Percentiles rank a stretch among this genome's conserved stretches.
Conservation (phyloP, 1,284 basidiomycete species). For the Ceratobasidium sp. region DNA sequence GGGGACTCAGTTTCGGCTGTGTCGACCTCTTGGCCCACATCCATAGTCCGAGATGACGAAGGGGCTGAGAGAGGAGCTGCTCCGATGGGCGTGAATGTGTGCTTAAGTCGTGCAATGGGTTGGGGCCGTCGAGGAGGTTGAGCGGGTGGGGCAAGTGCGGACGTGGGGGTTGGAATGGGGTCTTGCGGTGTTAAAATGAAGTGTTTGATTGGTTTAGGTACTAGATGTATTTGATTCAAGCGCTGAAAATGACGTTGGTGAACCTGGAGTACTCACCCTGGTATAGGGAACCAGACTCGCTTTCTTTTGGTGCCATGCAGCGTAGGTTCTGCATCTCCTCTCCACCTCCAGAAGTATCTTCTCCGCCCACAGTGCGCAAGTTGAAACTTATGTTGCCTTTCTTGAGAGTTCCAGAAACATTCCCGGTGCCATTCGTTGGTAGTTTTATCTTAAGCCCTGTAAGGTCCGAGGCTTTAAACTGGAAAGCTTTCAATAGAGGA, state of each 20-base stretch:
- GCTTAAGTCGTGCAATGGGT: slow-evolving; percentile 42
- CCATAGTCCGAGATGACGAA: slow-evolving; percentile 13
- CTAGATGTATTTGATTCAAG: slow-evolving; percentile 19
- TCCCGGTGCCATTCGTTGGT: background rate
- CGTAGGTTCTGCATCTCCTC: slow-evolving; percentile 42
- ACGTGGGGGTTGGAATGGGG: slow-evolving; percentile 33
- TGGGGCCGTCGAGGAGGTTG: slow-evolving; percentile 42
- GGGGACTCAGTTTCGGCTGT: background rate
- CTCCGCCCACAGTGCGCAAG: slow-evolving; percentile 7
- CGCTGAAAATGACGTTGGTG: background rate
- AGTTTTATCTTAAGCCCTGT: slow-evolving; percentile 40
- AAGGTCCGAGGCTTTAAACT: slow-evolving; percentile 44
- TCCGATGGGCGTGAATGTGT: slow-evolving; percentile 43
- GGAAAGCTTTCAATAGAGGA: background rate
- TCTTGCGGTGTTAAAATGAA: slow-evolving; percentile 42
- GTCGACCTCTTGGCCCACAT: too few relatives aligned
- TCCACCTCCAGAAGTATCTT: slow-evolving; percentile 13
- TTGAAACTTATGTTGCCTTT: slow-evolving; percentile 10
- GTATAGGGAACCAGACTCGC: slow-evolving; percentile 28
- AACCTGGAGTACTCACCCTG: background rate
- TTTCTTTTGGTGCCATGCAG: slow-evolving; percentile 37
- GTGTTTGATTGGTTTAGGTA: slow-evolving; percentile 40
- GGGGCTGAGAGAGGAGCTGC: slow-evolving; percentile 10
- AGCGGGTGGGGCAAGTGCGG: background rate
- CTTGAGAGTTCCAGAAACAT: slow-evolving; percentile 35